Evolutionary conservation across 139 green algal species (phyloP).

Genomic region (Eudorina sp.): DNA sequence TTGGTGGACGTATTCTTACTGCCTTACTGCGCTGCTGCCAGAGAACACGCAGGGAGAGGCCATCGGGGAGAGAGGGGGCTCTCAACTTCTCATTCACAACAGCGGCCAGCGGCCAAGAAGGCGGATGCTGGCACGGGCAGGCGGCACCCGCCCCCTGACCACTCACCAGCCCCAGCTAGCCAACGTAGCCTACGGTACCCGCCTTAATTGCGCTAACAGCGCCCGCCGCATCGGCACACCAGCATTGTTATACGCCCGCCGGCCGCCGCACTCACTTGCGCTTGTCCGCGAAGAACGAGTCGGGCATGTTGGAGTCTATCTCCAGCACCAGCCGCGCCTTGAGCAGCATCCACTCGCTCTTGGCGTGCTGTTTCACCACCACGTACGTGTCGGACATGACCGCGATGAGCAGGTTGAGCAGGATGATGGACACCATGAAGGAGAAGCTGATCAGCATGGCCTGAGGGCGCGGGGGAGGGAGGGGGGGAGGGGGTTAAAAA

Average conservation of each 20-base stretch:
- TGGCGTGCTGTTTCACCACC: constrained; percentile 35
- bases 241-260: neutral
- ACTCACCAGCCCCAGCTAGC: no score
- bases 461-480: neutral
- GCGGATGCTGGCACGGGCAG: no score
- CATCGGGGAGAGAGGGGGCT: no score
- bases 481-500: neutral
- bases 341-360: constrained; percentile 45
- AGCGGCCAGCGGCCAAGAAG: no score
- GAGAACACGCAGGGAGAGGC: no score
- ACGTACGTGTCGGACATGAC: constrained; percentile 42
- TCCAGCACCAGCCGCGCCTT: constrained; percentile 26
- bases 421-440: constrained; percentile 32
- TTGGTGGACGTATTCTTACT: no score
- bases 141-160: no score
- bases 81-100: no score
- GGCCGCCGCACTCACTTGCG: neutral
- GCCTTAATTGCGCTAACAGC: no score
- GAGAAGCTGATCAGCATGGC: constrained; percentile 12
- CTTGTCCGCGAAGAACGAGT: neutral
- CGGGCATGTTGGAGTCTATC: constrained; percentile 26
- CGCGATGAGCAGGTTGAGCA: constrained; percentile 33
- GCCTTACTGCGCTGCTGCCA: no score
- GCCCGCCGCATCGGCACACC: no score
- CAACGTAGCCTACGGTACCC: no score